phyloP scores from a whole-genome alignment of 345 rosid genomes.

The Corchorus olitorius region DNA sequence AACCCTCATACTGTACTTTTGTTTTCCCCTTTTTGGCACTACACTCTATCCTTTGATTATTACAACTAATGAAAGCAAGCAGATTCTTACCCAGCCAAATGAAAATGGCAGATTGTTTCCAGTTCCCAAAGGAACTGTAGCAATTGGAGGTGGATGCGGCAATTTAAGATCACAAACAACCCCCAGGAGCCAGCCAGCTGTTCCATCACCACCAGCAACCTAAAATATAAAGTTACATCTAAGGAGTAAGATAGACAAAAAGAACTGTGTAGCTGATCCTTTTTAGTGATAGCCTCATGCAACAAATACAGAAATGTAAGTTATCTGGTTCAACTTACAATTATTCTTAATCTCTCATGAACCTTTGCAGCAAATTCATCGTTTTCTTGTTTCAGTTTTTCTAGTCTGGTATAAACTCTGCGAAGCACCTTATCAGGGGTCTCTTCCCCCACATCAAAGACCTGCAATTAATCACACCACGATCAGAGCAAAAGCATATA shows the following conservation, averaged over 20 bases:
- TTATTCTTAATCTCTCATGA: slow-evolving; percentile 57
- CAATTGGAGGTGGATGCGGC: slow-evolving; percentile 86
- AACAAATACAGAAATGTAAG: not conserved
- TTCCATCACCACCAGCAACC: slow-evolving; percentile 99
- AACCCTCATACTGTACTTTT: not conserved
- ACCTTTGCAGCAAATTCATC: slow-evolving; percentile 48
- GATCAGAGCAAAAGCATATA: not conserved
- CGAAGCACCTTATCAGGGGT: slow-evolving; percentile 62
- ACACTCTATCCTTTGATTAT: not conserved
- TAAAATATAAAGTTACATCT: slow-evolving; percentile 21
- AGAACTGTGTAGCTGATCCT: not conserved
- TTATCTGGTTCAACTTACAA: slow-evolving; percentile 50
- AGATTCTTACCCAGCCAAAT: slow-evolving; percentile 81
- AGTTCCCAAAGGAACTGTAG: slow-evolving; percentile 94
- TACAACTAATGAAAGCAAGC: not conserved
- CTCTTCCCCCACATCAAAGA: slow-evolving; percentile 72
- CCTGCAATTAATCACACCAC: slow-evolving; percentile 43
- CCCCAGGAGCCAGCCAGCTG: slow-evolving; percentile 98
- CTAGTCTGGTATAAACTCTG: slow-evolving; percentile 62
- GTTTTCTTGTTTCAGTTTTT: slow-evolving; percentile 49
- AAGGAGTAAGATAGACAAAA: not conserved
- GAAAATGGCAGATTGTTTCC: slow-evolving; percentile 97
- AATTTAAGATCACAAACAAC: slow-evolving; percentile 89
- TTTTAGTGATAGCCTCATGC: slow-evolving; percentile 1
- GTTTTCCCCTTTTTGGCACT: too few relatives aligned